Evolutionary conservation across 306 rosid species (phyloP).

Genomic region (Mucuna pruriens): DNA sequence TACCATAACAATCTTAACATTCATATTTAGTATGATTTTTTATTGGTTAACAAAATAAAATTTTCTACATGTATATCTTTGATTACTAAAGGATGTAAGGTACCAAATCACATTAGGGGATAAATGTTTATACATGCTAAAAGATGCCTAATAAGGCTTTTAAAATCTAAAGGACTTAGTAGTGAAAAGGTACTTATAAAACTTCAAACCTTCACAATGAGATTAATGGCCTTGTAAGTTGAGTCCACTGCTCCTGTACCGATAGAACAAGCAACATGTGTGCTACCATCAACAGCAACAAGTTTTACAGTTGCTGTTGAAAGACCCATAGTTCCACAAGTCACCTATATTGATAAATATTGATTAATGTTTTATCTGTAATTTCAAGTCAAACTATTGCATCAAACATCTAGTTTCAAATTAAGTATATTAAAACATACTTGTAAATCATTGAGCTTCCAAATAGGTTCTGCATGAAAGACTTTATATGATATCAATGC

Average conservation of each 20-base stretch:
- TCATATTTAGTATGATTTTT: too few relatives aligned
- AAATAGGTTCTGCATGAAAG: slow-evolving; percentile 58
- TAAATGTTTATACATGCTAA: neutral
- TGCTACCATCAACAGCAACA: slow-evolving; percentile 49
- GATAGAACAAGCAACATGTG: slow-evolving; percentile 70
- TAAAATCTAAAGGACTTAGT: neutral
- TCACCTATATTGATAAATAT: slow-evolving; percentile 57
- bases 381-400: neutral
- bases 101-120: too few relatives aligned
- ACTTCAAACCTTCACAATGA: slow-evolving; percentile 61
- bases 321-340: slow-evolving; percentile 78
- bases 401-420: neutral
- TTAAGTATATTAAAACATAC: slow-evolving; percentile 42
- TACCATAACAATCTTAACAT: too few relatives aligned
- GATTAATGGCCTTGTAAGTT: slow-evolving; percentile 77
- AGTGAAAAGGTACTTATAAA: neutral
- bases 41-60: too few relatives aligned
- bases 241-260: slow-evolving; percentile 92
- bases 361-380: neutral
- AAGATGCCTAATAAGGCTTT: neutral
- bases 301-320: slow-evolving; percentile 83
- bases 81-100: too few relatives aligned
- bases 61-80: too few relatives aligned
- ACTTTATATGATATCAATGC: slow-evolving; percentile 78
- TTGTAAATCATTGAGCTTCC: slow-evolving; percentile 77